Base-by-base conservation (phyloP, 2,329 filamentous ascomycete genomes). In the Ophiocordyceps robertsii region DNA sequence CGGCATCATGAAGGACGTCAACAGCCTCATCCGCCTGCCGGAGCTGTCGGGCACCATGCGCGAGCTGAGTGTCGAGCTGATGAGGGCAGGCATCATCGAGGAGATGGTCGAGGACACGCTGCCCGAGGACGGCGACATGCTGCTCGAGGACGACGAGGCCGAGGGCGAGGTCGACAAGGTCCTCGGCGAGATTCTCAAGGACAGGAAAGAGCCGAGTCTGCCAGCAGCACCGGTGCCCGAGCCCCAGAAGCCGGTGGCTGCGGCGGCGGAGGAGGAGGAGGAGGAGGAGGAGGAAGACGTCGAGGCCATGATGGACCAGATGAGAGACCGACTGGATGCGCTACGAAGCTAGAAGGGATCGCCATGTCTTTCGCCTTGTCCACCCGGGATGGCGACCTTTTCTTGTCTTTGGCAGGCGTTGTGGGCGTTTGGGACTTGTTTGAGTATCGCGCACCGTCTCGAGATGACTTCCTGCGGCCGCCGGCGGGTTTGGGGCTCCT, bases 1-100 rank as follows among this genome's bases (percentile, higher is more conserved):
- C 9, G 84, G 85, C 37, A 89, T 98, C 52, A 96, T 98, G 92
- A 90, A 89, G 65, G 88, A 96, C 60, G 87, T 98, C 46, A 96
- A 96, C 62, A 75, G 73, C 14, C 70, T 96, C 24, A 79, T 95
- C 40, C 73, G 82, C 27, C 64, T 98, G 52, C 92, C 92, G 11
- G 84, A 95, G 51, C 69, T 96, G 47, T 86, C 82, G 17, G 80
- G 76, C 13, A 95, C 89, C 9, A 96, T 96, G 90, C 73, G 80
- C 48, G 86, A 94, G 61, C 68, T 96, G 40, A 83, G 81, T 54
- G 73, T 82, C 44, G 92, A 96, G 70, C 66, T 96, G 51, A 84
- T 95, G 62, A 93, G 88, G 67, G 90, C 92, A 3, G 92, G 90
- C 14, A 90, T 98, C 50, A 94, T 96, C 46, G 90, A 96, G 69